phyloP scores from a whole-genome alignment of 2,329 filamentous ascomycete species.

The Epichloe sibirici region DNA sequence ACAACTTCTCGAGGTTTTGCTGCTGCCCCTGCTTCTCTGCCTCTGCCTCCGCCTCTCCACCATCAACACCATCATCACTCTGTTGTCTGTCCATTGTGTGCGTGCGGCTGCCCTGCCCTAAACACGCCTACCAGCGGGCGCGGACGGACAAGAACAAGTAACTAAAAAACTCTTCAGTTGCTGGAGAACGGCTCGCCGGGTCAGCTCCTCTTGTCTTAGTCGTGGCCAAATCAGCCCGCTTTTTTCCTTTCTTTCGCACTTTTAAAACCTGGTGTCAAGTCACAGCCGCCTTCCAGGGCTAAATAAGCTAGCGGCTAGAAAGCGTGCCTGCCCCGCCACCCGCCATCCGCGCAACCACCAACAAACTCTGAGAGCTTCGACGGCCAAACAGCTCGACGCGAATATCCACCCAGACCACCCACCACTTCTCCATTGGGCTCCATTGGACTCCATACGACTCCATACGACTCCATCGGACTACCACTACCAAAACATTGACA shows the following conservation, averaged over 20 bases:
- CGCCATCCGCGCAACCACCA: slow-evolving; percentile 1
- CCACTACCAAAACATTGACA: too few relatives aligned
- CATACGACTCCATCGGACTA: too few relatives aligned
- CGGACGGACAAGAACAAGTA: neutral
- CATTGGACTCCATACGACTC: too few relatives aligned
- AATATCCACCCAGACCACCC: neutral
- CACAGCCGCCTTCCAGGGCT: neutral
- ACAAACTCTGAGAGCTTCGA: neutral
- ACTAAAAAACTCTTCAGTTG: neutral
- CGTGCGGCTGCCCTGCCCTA: neutral
- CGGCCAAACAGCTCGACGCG: neutral
- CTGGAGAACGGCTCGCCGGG: neutral
- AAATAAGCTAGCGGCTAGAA: neutral
- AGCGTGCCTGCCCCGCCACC: slow-evolving; percentile 1
- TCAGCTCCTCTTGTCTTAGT: neutral
- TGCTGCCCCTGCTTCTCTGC: neutral
- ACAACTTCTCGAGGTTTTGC: neutral
- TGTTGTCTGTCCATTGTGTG: neutral
- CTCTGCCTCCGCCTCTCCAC: neutral
- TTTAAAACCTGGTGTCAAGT: slow-evolving; percentile 1
- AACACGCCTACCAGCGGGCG: neutral
- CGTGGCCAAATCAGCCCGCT: neutral
- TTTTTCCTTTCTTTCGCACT: neutral
- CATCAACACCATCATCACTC: neutral
- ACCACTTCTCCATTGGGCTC: too few relatives aligned